Evolutionary conservation across 345 rosid species (phyloP), one percentile per base, ranked within the genome.

Genomic region (Moricandia moricandioides): DNA sequence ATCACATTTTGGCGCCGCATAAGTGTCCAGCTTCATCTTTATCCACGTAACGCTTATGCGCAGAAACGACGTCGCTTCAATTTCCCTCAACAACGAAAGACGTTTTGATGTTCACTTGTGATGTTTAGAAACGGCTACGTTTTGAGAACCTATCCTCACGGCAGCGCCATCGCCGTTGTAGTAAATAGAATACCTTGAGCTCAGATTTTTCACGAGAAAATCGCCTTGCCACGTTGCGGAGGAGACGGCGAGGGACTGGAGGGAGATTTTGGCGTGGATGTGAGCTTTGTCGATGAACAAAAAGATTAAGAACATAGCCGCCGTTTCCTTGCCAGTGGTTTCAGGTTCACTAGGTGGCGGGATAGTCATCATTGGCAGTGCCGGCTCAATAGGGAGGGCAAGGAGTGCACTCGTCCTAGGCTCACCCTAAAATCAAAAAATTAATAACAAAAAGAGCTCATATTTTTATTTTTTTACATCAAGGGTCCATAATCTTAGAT

Each of bases 231-330:
- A 43, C 49, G 14, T 43, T 13, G 49, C 6, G 24, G 24, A 21
- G 1, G 49, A 43, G 49, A 43, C 49, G 49, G 49, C 49, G 1
- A 13, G 14, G 14, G 49, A 43, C 27, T 73, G 70, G 33, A 73
- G 31, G 56, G 77, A 39, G 65, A 65, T 16, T 35, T 65, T 55
- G 40, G 70, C 57, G 65, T 65, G 57, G 24, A 4, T 5, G n/a
- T 29, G 64, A 27, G 70, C 43, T 12, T 40, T 12, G 72, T 68
- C 62, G 62, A 68, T 18, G 34, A 9, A 5, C 7, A 5, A 2
- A 4, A 49, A 49, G 29, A 62, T 6, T 3, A 6, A 10, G 12
- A 9, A 0, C 3, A 0, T 2, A 64, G 5, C 45, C 18, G 3
- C 34, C 13, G 0, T 0, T 18, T 55, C 77, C 21, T 29, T 55